Evolutionary conservation across 2,329 filamentous ascomycete genomes (phyloP).

Genomic region (Didymella glomerata): DNA sequence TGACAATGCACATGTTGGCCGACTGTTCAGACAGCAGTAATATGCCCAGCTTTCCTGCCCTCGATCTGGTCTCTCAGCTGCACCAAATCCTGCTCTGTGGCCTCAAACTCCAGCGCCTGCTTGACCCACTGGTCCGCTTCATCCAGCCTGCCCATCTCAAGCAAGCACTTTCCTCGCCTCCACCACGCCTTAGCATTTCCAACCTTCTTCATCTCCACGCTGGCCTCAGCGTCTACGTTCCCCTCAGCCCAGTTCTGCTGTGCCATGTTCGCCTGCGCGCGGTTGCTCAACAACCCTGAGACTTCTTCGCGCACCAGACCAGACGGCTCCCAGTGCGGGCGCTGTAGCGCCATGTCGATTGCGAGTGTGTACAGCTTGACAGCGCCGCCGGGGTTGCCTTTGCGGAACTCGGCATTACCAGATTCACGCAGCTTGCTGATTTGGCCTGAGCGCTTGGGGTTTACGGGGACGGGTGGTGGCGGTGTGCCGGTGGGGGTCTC

Average conservation of each 20-base stretch:
- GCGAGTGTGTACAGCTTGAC: constrained; percentile 84
- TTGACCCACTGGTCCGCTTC: constrained; percentile 84
- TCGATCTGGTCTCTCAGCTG: constrained; percentile 55
- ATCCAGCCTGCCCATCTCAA: constrained; percentile 87
- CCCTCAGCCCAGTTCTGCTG: constrained; percentile 84
- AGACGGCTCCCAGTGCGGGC: constrained; percentile 88
- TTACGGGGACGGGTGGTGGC: constrained; percentile 87
- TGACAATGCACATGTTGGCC: constrained; percentile 29
- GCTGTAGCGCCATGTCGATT: constrained; percentile 83
- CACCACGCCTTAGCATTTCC: constrained; percentile 97
- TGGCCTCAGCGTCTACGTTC: constrained; percentile 85
- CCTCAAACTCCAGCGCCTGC: constrained; percentile 83
- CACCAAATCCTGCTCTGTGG: constrained; percentile 58
- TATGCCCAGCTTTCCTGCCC: constrained; percentile 50
- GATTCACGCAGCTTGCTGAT: constrained; percentile 90
- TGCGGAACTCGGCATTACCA: constrained; percentile 84
- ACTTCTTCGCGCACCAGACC: constrained; percentile 87
- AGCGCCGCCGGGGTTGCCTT: constrained; percentile 76
- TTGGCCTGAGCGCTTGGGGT: constrained; percentile 88
- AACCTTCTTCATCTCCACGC: constrained; percentile 83
- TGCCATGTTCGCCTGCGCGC: constrained; percentile 89
- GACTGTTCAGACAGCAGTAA: constrained; percentile 2
- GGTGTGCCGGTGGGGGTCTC: constrained; percentile 71
- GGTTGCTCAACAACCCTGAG: constrained; percentile 79
- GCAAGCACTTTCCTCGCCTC: constrained; percentile 81